A percentile compares a stretch with the other conserved stretches of the same genome.
Conservation (phyloP, 2,329 filamentous ascomycete species). For the Cryphonectria carpinicola region DNA sequence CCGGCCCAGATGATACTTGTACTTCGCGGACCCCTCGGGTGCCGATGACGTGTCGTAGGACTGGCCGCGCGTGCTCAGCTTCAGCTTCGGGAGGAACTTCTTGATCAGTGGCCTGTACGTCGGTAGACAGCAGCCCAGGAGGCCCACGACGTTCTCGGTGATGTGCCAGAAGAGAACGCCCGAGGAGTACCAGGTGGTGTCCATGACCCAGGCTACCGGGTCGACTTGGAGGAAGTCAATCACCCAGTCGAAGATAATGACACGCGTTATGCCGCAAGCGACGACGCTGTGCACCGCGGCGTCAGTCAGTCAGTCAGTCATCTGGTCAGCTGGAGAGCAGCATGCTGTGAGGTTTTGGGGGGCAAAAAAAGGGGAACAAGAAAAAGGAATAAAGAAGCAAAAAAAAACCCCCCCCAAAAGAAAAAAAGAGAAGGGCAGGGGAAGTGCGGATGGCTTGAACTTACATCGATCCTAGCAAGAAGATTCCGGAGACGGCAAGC, state of each 20-base stretch:
- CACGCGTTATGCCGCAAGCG: slow-evolving; percentile 5
- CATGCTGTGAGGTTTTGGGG: background rate
- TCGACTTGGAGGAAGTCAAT: background rate
- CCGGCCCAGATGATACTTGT: background rate
- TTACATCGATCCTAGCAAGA: slow-evolving; percentile 19
- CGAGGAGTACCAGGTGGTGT: slow-evolving; percentile 13
- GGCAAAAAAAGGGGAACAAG: too few species aligned
- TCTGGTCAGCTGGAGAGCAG: too few species aligned
- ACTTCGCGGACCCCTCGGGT: background rate
- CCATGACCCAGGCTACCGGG: slow-evolving; percentile 4
- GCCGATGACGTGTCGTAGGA: background rate
- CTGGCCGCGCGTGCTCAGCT: background rate
- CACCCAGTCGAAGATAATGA: slow-evolving; percentile 9
- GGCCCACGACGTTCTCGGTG: slow-evolving; percentile 28
- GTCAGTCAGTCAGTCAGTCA: background rate
- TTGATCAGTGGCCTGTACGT: slow-evolving; percentile 10
- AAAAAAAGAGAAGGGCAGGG: too few species aligned
- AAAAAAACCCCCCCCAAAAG: too few species aligned
- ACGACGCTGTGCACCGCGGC: background rate
- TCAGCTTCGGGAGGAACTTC: slow-evolving; percentile 4
- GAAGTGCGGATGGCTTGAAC: background rate
- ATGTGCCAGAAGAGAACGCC: slow-evolving; percentile 16
- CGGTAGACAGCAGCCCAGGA: slow-evolving; percentile 27
- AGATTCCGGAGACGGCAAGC: slow-evolving; percentile 16
- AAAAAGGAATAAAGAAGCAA: too few species aligned